A percentile compares a stretch with the other conserved stretches of the same genome.
phyloP scores from a whole-genome alignment of 495 filamentous ascomycete species.

The Neurospora sp. region DNA sequence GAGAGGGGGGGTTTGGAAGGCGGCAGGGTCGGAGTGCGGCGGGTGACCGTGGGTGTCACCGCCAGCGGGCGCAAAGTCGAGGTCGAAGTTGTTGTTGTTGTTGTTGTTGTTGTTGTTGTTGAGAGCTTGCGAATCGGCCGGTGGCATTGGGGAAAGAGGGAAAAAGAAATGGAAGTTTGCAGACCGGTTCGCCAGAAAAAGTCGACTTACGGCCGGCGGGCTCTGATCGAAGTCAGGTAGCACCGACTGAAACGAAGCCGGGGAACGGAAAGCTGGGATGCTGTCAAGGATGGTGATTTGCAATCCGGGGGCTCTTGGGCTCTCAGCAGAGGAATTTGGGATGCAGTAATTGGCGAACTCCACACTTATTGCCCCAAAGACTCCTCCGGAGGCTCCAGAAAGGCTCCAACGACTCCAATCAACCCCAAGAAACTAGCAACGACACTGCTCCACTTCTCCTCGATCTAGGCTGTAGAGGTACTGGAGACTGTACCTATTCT shows the following conservation, averaged over 20 bases:
- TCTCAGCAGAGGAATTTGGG: neutral
- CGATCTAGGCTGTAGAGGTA: neutral
- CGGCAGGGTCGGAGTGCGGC: constrained; percentile 13
- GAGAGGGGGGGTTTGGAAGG: constrained; percentile 11
- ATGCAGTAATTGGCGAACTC: neutral
- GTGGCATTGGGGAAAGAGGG: constrained; percentile 12
- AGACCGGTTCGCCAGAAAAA: neutral
- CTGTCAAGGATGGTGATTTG: neutral
- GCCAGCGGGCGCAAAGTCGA: constrained; percentile 17
- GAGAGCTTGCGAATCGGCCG: constrained; percentile 9
- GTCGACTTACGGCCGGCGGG: neutral
- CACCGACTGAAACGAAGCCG: neutral
- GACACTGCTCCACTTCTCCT: neutral
- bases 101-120: constrained; percentile 9
- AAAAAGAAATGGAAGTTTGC: neutral
- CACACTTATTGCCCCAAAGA: neutral
- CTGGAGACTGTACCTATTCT: neutral
- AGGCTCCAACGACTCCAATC: neutral
- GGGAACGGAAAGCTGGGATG: neutral
- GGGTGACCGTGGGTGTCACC: constrained; percentile 13
- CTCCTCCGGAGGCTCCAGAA: neutral
- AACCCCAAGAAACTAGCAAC: neutral
- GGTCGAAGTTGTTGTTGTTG: constrained; percentile 17
- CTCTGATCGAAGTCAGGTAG: neutral
- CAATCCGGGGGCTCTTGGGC: neutral